Base-by-base conservation (phyloP, 129 eudicot genomes). In the Erigeron canadensis region DNA sequence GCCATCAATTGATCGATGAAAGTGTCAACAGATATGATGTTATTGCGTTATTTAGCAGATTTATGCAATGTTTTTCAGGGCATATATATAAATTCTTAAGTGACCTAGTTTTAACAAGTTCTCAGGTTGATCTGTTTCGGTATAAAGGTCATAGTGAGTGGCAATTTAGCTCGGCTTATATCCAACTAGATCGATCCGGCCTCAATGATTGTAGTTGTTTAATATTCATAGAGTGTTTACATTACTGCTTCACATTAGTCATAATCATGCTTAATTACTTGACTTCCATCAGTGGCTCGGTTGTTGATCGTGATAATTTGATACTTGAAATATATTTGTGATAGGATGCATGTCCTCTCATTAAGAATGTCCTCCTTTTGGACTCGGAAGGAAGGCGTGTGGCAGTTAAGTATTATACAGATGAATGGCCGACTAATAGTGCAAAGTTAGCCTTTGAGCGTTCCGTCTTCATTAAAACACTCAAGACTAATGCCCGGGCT, bases 351-450 rank as follows among this genome's bases (percentile, higher is more conserved):
- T 80, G 86, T 74, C 96, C 94, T 16, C 74, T 82, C 60, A 73
- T 91, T 21, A 88, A 91, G 70, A 86, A 86, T 81, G 71, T 91
- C 60, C 93, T 91, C 57, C 82, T 91, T 38, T 61, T 91, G 75
- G 97, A 88, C 75, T 86, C 91, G 65, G 93, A 86, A 60, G 96
- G 97, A 28, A 91, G 88, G 70, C 84, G 96, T 57, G 87, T 86
- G 19, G 89, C 91, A 1, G 96, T 89, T 39, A 89, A 84, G 79
- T 91, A 91, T 66, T 91, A 86, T 65, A 70, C 96, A 0, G 96
- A 91, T 69, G 93, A 91, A 9, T 88, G 67, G 96, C 83, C 88
- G 9, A 86, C 91, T 12, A 82, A 84, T 41, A 53, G 65, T 39
- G 78, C 90, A n/a, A 88, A 83, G 75, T 68, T 88, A 21, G 91